phyloP scores from a whole-genome alignment of 2,329 filamentous ascomycete species.

The Penicillium sp. region DNA sequence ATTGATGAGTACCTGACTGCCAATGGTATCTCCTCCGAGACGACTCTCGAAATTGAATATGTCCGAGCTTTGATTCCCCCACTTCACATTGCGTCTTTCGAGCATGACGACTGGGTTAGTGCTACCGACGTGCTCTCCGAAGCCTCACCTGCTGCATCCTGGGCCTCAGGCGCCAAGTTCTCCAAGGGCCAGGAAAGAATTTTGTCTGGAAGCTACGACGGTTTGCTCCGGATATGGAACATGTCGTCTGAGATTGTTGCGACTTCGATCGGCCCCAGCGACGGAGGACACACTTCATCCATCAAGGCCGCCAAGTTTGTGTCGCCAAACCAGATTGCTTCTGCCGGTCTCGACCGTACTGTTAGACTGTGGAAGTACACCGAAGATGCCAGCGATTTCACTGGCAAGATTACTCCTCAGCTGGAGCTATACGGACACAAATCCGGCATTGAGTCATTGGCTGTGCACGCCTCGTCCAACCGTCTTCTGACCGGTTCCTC shows the following conservation, averaged over 20 bases:
- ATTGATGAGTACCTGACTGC: constrained; percentile 86
- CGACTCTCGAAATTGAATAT: constrained; percentile 85
- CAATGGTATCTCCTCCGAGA: constrained; percentile 86
- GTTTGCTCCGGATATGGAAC: constrained; percentile 85
- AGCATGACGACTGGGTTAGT: constrained; percentile 97
- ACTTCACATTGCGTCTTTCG: constrained; percentile 83
- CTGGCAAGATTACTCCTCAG: constrained; percentile 66
- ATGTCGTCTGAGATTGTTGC: constrained; percentile 82
- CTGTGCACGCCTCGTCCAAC: constrained; percentile 70
- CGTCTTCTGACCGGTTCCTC: constrained; percentile 82
- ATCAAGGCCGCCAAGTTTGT: constrained; percentile 84
- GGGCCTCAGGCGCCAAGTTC: constrained; percentile 51
- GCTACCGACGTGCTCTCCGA: constrained; percentile 77
- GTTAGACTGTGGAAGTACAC: constrained; percentile 88
- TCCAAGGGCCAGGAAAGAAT: constrained; percentile 67
- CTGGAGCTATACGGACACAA: constrained; percentile 84
- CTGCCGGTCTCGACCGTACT: constrained; percentile 79
- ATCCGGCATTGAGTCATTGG: constrained; percentile 71
- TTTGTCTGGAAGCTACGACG: constrained; percentile 92
- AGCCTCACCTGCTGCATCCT: constrained; percentile 61
- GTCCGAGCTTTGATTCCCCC: constrained; percentile 89
- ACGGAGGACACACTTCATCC: constrained; percentile 73
- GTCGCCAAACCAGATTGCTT: constrained; percentile 74
- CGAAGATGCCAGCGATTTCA: constrained; percentile 63
- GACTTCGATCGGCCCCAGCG: constrained; percentile 65